Evolutionary conservation across 2,329 filamentous ascomycete species (phyloP).

Genomic region (Calonectria fujianensis): DNA sequence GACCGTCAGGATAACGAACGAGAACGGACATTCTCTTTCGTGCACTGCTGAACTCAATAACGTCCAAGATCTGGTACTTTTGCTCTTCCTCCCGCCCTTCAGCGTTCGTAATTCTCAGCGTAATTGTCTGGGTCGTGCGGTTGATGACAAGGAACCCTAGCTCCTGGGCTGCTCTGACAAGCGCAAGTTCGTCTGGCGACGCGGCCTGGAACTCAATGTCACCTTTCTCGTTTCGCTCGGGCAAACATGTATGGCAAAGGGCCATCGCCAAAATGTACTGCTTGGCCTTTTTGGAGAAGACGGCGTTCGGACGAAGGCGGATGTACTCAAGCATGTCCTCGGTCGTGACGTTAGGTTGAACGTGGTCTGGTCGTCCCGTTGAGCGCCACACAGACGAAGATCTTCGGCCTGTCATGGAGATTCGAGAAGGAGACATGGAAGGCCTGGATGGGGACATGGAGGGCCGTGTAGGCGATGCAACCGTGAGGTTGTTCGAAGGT

Average conservation of each 20-base stretch:
- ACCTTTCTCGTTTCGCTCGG: conserved; percentile 81
- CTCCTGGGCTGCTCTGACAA: conserved; percentile 90
- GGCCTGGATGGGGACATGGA: conserved; percentile 55
- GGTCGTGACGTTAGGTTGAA: conserved; percentile 78
- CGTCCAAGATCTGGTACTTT: conserved; percentile 86
- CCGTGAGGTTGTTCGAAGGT: conserved; percentile 39
- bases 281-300: conserved; percentile 86
- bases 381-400: conserved; percentile 72
- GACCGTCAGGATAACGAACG: conserved; percentile 88
- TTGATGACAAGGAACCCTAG: conserved; percentile 87
- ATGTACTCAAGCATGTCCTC: conserved; percentile 87
- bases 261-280: conserved; percentile 90
- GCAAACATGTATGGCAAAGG: conserved; percentile 92
- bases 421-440: conserved; percentile 55
- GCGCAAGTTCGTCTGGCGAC: conserved; percentile 91
- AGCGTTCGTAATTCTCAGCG: conserved; percentile 65
- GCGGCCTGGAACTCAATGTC: conserved; percentile 89
- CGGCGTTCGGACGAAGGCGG: conserved; percentile 81
- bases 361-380: conserved; percentile 67
- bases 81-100: conserved; percentile 69
- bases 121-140: conserved; percentile 82
- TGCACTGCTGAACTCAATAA: conserved; percentile 93
- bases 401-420: conserved; percentile 60
- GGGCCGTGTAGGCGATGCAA: conserved; percentile 57
- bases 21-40: conserved; percentile 94